Conservation (phyloP, 73 alveolate genomes). For the Symbiodinium natans region DNA sequence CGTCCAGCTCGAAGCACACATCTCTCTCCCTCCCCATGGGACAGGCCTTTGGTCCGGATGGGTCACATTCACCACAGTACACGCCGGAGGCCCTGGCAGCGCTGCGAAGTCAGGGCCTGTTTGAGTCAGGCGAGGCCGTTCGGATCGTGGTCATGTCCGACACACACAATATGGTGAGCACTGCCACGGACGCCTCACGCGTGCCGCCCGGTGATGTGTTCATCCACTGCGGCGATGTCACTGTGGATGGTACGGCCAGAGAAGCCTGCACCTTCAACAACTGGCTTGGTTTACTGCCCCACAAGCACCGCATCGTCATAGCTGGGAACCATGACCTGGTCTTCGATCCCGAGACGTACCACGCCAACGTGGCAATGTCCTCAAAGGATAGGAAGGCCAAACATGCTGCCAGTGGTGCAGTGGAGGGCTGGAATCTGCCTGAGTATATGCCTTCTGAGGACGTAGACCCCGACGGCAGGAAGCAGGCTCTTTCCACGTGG, state of each 20-base stretch:
- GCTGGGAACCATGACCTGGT: slow-evolving; percentile 19
- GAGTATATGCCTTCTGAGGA: background rate
- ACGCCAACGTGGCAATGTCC: background rate
- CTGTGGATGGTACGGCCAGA: background rate
- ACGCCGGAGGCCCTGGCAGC: background rate
- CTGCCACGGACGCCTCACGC: background rate
- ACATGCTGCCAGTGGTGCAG: background rate
- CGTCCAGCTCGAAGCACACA: too few relatives aligned
- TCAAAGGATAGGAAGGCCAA: background rate
- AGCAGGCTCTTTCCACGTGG: background rate
- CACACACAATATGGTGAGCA: background rate
- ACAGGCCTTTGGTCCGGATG: background rate
- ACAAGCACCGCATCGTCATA: background rate
- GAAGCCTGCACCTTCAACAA: background rate
- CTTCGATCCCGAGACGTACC: background rate
- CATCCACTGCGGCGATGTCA: background rate
- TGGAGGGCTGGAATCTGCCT: background rate
- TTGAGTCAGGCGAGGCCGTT: background rate
- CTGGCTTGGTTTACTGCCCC: background rate
- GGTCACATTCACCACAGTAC: background rate
- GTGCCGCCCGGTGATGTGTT: background rate
- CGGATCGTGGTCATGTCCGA: background rate
- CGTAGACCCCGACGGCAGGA: background rate
- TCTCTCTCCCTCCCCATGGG: background rate
- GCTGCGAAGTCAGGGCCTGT: background rate